Evolutionary conservation across 805 yeast genomes (phyloP).

Genomic region (Wickerhamomyces hampshirensis): DNA sequence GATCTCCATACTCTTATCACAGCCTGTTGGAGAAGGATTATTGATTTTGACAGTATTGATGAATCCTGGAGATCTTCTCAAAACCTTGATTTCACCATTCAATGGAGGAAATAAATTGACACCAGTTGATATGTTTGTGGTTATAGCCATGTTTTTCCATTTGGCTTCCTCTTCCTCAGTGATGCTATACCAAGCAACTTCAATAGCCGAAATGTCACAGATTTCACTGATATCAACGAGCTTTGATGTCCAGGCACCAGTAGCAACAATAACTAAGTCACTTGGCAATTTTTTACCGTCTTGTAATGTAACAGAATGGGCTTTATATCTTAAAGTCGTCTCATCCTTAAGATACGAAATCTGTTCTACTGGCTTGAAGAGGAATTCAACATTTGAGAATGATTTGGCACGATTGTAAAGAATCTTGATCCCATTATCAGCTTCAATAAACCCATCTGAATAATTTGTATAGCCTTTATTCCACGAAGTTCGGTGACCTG

Average conservation of each 20-base stretch:
- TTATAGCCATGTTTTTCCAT: constrained; percentile 12
- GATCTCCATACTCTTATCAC: constrained; percentile 1
- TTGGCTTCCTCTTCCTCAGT: constrained; percentile 9
- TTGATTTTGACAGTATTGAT: constrained; percentile 6
- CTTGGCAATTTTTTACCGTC: constrained; percentile 4
- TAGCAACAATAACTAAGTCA: constrained; percentile 13
- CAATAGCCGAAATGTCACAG: constrained; percentile 11
- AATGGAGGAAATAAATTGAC: constrained; percentile 17
- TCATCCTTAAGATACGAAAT: no score
- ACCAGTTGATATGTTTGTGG: constrained; percentile 14
- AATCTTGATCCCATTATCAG: constrained; percentile 7
- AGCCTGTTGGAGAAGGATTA: constrained; percentile 1
- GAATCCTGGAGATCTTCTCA: constrained; percentile 14
- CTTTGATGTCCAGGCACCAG: constrained; percentile 18
- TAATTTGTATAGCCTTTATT: constrained; percentile 13
- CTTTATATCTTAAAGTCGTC: constrained; percentile 3
- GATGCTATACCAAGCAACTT: constrained; percentile 14
- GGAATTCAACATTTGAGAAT: constrained; percentile 3
- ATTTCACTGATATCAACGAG: constrained; percentile 11
- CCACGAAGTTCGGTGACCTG: constrained; percentile 8
- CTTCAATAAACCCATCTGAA: constrained; percentile 14
- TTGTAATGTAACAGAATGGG: constrained; percentile 9
- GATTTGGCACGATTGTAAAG: constrained; percentile 13
- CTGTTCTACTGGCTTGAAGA: constrained; percentile 12
- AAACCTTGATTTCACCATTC: constrained; percentile 12